Base-by-base conservation (phyloP, 2,329 filamentous ascomycete genomes). In the Pseudocercospora vitis region DNA sequence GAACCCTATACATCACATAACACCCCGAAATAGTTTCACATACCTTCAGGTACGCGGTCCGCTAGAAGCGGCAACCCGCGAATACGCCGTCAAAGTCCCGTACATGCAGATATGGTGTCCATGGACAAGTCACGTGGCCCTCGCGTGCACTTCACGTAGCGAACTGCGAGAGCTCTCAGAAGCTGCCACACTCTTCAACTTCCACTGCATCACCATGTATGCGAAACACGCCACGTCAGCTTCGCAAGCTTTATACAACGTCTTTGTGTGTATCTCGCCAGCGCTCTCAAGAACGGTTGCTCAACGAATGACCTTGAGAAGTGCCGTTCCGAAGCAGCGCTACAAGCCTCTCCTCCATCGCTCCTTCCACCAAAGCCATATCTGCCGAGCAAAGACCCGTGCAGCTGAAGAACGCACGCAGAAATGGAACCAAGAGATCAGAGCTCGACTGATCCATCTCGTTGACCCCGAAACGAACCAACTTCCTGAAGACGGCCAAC, bases 371-470 rank as follows among this genome's bases (percentile, higher is more conserved):
- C 63, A 61, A 11, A 65, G 64, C 31, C 26, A 50, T 46, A 28
- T 44, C 12, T 50, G 23, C 33, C 60, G 60, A 47, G 68, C 66
- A 9, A 67, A 69, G 51, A 71, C 66, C 35, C 71, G 71, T 46
- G 66, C 68, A 7, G 62, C 74, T 4, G 66, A 70, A 49, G 65
- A 71, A 57, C 70, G 73, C 50, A 71, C 67, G 32, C 73, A 69
- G 8, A 65, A 72, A 29, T 72, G 72, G 65, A 74, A 84, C 71
- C 60, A 72, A 12, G 74, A 78, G 45, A 84, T 84, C 63, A 59
- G 58, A 5, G 71, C 71, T 31, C 67, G 71, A 6, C 59, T 64
- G 11, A 68, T 83, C 14, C 70, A 73, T 47, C 63, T 80, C 50
- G 74, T 80, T 29, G 71, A 75, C 51, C 61, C 60, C 0, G 63